Evolutionary conservation across 306 rosid genomes (phyloP), one percentile per base, ranked within the genome.

Genomic region (Cucurbita argyrosperma): DNA sequence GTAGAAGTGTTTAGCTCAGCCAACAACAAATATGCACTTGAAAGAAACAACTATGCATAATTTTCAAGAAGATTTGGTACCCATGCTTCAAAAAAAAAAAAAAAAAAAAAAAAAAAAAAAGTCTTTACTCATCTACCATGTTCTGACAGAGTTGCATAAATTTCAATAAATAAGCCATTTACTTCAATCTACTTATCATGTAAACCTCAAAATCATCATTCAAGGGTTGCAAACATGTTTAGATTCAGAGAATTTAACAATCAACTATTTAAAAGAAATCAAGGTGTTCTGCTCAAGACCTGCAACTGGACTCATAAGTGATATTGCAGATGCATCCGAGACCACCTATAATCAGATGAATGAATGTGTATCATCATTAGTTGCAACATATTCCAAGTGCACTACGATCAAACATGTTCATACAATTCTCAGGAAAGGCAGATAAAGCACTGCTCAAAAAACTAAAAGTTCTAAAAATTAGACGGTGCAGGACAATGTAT

Each of bases 291-390:
- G 71, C 60, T 38, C 74, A 80, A 75, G 69, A 94, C 99, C 97
- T 91, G 99, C 99, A 94, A 57, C 73, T 76, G 19, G 99, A 85
- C 62, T 89, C 87, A 59, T 84, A 74, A 15, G 86, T 83, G 61
- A 88, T 87, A 77, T 87, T 88, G 86, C 99, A 94, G 87, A 94
- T 84, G 79, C 96, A 94, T 76, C 96, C 99, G 81, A 82, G 88
- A 66, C 51, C 87, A 80, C 85, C 99, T 94, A 87, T 81, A 67
- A 84, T 45, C 39, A 74, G 40, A 43, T 62, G 70, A 62, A 55
- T 61, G 59, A 15, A 26, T 56, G 16, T 10, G 53, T 46, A 45
- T 58, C 21, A 21, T 43, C 45, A 58, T 58, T 58, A 57, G 67
- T 74, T 57, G 66, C 39, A 70, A n/a, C 30, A 70, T 51, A 30